Evolutionary conservation across 2,329 filamentous ascomycete species (phyloP).

Genomic region (Graphiopsis chlorocephala): DNA sequence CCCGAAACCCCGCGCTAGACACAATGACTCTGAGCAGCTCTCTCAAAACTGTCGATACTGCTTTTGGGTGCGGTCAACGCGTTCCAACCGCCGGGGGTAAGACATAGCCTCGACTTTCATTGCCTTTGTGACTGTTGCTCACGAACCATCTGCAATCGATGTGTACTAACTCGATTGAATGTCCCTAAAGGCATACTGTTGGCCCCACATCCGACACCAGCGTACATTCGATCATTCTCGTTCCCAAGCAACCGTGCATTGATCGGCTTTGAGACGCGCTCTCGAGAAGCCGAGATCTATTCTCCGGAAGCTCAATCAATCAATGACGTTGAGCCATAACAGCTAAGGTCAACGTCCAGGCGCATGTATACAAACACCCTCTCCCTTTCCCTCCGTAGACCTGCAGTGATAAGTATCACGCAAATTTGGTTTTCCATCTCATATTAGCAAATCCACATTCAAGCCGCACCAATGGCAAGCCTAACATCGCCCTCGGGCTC

Average conservation of each 20-base stretch:
- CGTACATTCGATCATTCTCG: not conserved
- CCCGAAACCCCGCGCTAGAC: not conserved
- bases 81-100: not conserved
- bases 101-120: not conserved
- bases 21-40: not conserved
- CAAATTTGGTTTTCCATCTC: not conserved
- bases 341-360: not conserved
- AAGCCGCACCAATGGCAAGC: conserved; percentile 4
- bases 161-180: not conserved
- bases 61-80: not conserved
- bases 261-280: not conserved
- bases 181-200: too few relatives aligned
- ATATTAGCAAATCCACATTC: not conserved
- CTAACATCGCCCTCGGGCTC: not conserved
- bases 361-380: not conserved
- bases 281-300: not conserved
- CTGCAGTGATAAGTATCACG: not conserved
- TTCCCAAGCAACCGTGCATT: not conserved
- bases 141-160: too few relatives aligned
- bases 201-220: not conserved
- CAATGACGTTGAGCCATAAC: conserved; percentile 1
- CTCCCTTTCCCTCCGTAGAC: not conserved
- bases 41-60: not conserved
- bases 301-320: not conserved
- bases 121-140: not conserved